These are phyloP conservation scores for Trypanosoma grayi DNA, from an alignment of 208 protist genomes.

Conservation along the genomic window DNA sequence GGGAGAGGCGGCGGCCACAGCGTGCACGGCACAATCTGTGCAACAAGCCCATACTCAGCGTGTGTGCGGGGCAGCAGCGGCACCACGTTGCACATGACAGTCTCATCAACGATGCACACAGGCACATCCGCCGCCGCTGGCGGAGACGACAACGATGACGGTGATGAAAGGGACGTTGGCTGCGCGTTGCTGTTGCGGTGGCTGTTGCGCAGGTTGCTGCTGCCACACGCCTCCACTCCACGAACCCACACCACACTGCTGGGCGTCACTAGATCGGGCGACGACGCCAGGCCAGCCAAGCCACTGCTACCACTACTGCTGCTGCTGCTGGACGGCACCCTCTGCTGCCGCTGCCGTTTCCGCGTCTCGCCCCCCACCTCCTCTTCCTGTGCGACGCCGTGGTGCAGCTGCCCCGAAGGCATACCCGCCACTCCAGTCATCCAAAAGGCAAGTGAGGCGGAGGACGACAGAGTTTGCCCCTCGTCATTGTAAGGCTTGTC, in stretches of 20 bases:
- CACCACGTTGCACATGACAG: slow-evolving; percentile 58
- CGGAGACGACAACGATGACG: too few species aligned
- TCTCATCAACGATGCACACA: slow-evolving; percentile 48
- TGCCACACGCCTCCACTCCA: neutral
- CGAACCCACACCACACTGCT: neutral
- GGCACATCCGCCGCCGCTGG: neutral
- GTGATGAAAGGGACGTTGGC: neutral
- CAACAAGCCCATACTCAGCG: slow-evolving; percentile 41
- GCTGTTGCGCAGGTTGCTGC: neutral
- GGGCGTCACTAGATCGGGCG: neutral
- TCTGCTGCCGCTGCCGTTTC: neutral
- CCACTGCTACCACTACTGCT: neutral
- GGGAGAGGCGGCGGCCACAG: slow-evolving; percentile 4
- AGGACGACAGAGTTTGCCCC: neutral
- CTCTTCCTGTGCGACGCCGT: neutral
- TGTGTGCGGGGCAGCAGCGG: slow-evolving; percentile 61
- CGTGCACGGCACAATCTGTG: slow-evolving; percentile 65
- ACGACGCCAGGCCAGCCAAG: neutral
- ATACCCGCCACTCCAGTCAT: slow-evolving; percentile 9
- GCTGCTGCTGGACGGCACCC: neutral
- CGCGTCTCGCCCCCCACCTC: neutral
- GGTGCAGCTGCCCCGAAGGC: neutral
- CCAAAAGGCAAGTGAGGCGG: slow-evolving; percentile 13
- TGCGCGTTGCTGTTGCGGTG: neutral
- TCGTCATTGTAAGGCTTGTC: neutral